Percentiles rank a stretch among this genome's conserved stretches.
Evolutionary conservation across 805 yeast species (phyloP).

Genomic region (Soucietia sequanensis): DNA sequence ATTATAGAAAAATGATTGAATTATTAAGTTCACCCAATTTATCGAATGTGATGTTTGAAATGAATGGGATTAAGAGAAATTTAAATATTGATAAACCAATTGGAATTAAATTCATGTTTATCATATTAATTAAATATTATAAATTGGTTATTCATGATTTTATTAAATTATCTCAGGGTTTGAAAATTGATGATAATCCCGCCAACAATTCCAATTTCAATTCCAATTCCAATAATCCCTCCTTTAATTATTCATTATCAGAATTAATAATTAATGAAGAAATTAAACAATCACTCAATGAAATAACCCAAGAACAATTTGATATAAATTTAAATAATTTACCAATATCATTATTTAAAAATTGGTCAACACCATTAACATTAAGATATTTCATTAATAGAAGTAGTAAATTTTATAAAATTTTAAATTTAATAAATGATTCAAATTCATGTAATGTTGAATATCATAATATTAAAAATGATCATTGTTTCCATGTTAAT

Average conservation of each 20-base stretch:
- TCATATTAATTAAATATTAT: constrained; percentile 36
- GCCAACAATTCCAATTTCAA: too few species aligned
- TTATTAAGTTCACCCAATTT: constrained; percentile 20
- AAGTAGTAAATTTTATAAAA: constrained; percentile 44
- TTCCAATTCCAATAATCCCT: too few species aligned
- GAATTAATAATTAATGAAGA: too few species aligned
- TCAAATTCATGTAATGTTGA: constrained; percentile 51
- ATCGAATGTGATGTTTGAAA: constrained; percentile 27
- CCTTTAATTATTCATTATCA: too few species aligned
- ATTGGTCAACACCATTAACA: constrained; percentile 58
- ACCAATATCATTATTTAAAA: constrained; percentile 29
- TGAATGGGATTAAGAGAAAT: constrained; percentile 48
- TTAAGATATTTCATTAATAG: constrained; percentile 56
- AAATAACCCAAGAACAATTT: too few species aligned
- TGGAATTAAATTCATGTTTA: constrained; percentile 36
- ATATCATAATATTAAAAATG: constrained; percentile 41
- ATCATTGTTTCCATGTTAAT: constrained; percentile 35
- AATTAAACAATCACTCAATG: too few species aligned
- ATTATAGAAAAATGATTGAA: constrained; percentile 53
- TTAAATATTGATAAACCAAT: constrained; percentile 51
- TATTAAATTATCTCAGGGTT: constrained; percentile 45
- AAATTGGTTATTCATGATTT: constrained; percentile 42
- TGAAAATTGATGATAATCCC: too few species aligned
- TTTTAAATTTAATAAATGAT: constrained; percentile 36
- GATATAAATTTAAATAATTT: too few species aligned